Conservation (phyloP, 208 protist genomes). For the Porcisia deanei region DNA sequence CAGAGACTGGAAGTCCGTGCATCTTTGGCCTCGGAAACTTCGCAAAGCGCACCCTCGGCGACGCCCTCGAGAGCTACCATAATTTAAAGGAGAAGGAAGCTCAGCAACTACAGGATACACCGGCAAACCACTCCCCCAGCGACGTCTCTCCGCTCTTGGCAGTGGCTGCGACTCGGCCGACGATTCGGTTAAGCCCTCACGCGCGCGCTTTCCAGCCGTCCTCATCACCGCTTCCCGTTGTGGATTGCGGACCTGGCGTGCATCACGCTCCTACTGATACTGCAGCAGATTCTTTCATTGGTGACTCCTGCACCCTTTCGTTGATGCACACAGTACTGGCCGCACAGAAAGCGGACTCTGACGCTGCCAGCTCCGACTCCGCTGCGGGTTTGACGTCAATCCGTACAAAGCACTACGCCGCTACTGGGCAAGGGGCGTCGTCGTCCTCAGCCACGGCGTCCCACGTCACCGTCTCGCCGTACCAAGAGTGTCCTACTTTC, state of each 20-base stretch:
- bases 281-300: background rate
- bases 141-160: background rate
- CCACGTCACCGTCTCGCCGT: background rate
- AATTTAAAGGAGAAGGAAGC: slow-evolving; percentile 69
- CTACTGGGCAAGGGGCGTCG: background rate
- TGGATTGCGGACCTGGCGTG: slow-evolving; percentile 12
- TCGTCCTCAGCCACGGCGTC: slow-evolving; percentile 10
- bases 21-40: slow-evolving; percentile 71
- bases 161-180: slow-evolving; percentile 3
- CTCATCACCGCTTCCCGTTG: slow-evolving; percentile 6
- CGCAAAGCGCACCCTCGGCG: slow-evolving; percentile 55
- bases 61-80: slow-evolving; percentile 72
- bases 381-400: background rate
- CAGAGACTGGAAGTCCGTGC: slow-evolving; percentile 38
- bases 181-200: slow-evolving; percentile 29
- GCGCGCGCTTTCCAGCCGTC: slow-evolving; percentile 28
- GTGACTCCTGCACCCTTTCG: slow-evolving; percentile 2
- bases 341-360: slow-evolving; percentile 5
- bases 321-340: background rate
- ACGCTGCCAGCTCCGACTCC: slow-evolving; percentile 4
- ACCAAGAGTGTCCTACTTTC: slow-evolving; percentile 6
- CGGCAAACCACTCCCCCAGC: background rate
- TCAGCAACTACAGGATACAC: slow-evolving; percentile 21
- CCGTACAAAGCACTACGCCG: background rate
- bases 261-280: slow-evolving; percentile 6